Base-by-base conservation (phyloP, 768 basidiomycete species). In the Udeniomyces megalosporus region DNA sequence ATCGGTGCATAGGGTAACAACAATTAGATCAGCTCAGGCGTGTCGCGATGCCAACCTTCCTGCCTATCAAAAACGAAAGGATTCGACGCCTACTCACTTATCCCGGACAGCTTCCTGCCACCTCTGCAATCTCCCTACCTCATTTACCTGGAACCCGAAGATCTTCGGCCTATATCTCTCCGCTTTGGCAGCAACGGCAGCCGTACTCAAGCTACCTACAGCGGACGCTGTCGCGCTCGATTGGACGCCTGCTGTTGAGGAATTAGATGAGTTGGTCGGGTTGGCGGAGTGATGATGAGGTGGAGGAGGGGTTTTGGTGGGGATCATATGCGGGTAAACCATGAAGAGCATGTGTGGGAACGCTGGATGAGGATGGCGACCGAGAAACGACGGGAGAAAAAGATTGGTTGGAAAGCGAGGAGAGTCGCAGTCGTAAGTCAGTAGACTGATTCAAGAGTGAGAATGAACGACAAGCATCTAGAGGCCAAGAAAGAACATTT, bases 51-150 rank as follows among this genome's bases (percentile, higher is more conserved):
- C n/a, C n/a, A n/a, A n/a, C n/a, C n/a, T n/a, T n/a, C 20, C 5
- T 31, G 17, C 52, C 34, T 28, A 5, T 28, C 26, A 24, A 6
- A 32, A 34, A 26, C 22, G 29, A 24, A 7, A 5, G 2, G 24
- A 46, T 17, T 4, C 5, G 15, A 35, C 32, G 22, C 20, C 57
- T 12, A 77, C 82, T 63, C 65, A 85, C 89, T 81, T 80, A 74
- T 97, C 92, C 58, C 93, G 76, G 42, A 85, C 81, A 3, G 88
- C 92, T 75, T 90, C 88, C 74, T 97, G 89, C 95, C 95, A 99
- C 69, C 92, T 78, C 71, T 91, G 86, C 68, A 95, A 74, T 74
- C 85, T 92, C 20, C 93, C 93, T 64, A 81, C 84, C 76, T 97
- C 95, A 70, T 96, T 81, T 38, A 97, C 77, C 74, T 91, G 88